Evolutionary conservation across 305 asterid species (phyloP).

Genomic region (Fraxinus baroniana): DNA sequence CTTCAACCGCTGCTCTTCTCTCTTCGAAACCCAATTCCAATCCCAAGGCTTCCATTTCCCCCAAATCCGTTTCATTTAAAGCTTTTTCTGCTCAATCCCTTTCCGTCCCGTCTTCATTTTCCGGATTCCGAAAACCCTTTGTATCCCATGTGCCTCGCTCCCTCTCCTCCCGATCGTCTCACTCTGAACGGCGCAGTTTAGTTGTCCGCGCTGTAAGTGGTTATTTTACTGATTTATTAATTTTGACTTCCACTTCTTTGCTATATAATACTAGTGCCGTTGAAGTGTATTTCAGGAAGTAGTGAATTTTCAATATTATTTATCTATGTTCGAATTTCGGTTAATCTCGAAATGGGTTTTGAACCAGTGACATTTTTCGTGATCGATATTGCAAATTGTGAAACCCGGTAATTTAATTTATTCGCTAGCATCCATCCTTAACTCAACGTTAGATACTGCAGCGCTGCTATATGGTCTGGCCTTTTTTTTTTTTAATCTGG

Average conservation of each 20-base stretch:
- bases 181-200: slow-evolving; percentile 47
- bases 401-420: neutral
- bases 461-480: neutral
- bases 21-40: slow-evolving; percentile 38
- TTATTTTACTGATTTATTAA: neutral
- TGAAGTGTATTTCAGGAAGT: neutral
- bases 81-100: slow-evolving; percentile 28
- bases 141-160: slow-evolving; percentile 33
- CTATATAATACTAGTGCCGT: neutral
- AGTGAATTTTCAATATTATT: neutral
- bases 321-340: neutral
- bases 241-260: neutral
- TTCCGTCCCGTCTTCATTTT: slow-evolving; percentile 48
- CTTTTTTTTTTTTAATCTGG: neutral
- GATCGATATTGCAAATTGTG: neutral
- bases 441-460: neutral
- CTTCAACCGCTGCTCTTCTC: slow-evolving; percentile 43
- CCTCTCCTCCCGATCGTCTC: slow-evolving; percentile 34
- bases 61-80: slow-evolving; percentile 31
- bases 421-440: neutral
- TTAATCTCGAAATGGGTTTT: neutral
- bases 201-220: slow-evolving; percentile 61
- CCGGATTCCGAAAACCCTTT: slow-evolving; percentile 45
- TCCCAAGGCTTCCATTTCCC: slow-evolving; percentile 41
- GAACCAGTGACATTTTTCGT: neutral